Evolutionary conservation across 306 rosid species (phyloP), one percentile per base, ranked within the genome.

Genomic region (Carpinus fangiana): DNA sequence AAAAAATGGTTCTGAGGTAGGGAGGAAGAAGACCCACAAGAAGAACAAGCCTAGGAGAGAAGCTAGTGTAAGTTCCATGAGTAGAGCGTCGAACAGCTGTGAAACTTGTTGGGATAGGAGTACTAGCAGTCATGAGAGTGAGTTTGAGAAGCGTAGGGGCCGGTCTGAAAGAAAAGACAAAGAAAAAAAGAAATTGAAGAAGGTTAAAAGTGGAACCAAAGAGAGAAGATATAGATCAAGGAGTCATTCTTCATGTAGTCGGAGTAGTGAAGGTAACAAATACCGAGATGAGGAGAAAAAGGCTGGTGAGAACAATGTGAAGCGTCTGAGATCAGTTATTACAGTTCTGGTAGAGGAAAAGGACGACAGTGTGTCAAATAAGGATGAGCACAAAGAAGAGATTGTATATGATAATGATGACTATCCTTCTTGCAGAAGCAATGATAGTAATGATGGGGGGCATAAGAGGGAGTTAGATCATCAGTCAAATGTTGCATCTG

Each of bases 301-400:
- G 79, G 60, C 45, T 34, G 57, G 54, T 31, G 86, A 73, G 82
- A 85, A 80, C 74, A 86, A 80, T 65, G 62, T 78, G 1, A 89
- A 89, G 84, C 20, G 90, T 76, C 85, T 95, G 66, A 83, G 87
- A 79, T 95, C 98, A 3, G 89, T 93, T 79, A 82, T 95, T 78
- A 82, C 82, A 16, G 81, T 90, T 73, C 20, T 76, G 7, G 82
- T 81, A 65, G 90, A 66, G 79, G 84, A 31, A 23, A 78, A 89
- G 26, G 84, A 87, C 57, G 79, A 73, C 12, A 59, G 69, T 68
- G 89, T 81, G 50, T 76, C 79, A 8, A 76, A 34, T 77, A 77
- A 52, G 73, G 86, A 82, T 79, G 90, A 81, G 47, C 78, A 57
- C 43, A 87, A 81, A 82, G 98, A 93, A 86, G 97, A 85, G 85